Evolutionary conservation across 2,329 filamentous ascomycete species (phyloP).

Genomic region (Epichloe typhina): DNA sequence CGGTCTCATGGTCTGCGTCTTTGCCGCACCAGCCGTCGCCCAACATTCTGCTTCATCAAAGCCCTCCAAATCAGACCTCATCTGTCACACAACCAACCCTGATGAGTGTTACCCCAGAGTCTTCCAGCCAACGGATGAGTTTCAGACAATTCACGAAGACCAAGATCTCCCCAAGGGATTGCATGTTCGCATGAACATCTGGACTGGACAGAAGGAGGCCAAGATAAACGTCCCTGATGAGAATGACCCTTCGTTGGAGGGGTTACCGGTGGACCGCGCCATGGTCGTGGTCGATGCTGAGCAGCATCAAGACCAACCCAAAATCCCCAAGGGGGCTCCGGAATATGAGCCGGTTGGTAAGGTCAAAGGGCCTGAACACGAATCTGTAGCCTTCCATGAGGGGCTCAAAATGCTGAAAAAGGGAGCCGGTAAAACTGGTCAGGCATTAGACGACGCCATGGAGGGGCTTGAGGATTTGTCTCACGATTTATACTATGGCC

Average conservation of each 20-base stretch:
- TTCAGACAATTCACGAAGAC: conserved; percentile 48
- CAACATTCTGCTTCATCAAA: conserved; percentile 17
- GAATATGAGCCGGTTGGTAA: conserved; percentile 43
- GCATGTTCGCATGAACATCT: conserved; percentile 52
- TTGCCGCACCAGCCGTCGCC: conserved; percentile 13
- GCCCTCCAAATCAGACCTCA: conserved; percentile 37
- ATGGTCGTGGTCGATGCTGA: conserved; percentile 42
- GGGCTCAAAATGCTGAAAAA: conserved; percentile 38
- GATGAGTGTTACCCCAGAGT: conserved; percentile 52
- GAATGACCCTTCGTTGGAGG: conserved; percentile 30
- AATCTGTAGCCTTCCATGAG: conserved; percentile 18
- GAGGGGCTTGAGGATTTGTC: conserved; percentile 48
- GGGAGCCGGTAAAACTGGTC: conserved; percentile 17
- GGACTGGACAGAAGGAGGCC: conserved; percentile 50
- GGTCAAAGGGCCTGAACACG: conserved; percentile 36
- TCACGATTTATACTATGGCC: conserved; percentile 57
- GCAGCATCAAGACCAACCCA: conserved; percentile 14
- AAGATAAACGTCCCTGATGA: conserved; percentile 50
- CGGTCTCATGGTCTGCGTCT: conserved; percentile 15
- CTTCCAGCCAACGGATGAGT: conserved; percentile 51
- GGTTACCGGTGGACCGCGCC: conserved; percentile 38
- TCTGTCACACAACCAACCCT: conserved; percentile 48
- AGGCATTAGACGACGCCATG: conserved; percentile 35
- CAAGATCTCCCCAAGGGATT: conserved; percentile 53
- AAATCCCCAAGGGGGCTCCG: conserved; percentile 37